Evolutionary conservation across 2,329 filamentous ascomycete species (phyloP).

Genomic region (Colletotrichum scovillei): DNA sequence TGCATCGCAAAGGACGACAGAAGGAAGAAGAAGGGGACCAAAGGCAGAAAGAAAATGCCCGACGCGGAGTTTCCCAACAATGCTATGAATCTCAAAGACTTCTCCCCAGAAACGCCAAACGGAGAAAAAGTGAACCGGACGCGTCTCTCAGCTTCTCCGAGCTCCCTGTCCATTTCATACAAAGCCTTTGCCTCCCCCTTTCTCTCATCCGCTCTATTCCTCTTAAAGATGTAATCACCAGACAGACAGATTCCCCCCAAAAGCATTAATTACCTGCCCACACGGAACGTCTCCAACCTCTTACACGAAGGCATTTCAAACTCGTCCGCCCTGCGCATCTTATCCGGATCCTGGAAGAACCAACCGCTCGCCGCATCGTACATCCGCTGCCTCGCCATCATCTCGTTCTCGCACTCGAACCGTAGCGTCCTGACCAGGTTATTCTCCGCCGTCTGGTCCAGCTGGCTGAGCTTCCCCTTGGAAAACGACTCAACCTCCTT

Average conservation of each 20-base stretch:
- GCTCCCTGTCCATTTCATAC: neutral
- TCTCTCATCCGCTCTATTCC: neutral
- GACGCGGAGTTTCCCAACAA: neutral
- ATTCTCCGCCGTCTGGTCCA: constrained; percentile 83
- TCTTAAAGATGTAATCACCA: too few species aligned
- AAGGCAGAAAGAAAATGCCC: neutral
- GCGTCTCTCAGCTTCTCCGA: neutral
- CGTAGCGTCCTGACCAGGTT: constrained; percentile 76
- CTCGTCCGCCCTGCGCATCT: constrained; percentile 76
- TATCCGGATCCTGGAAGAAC: constrained; percentile 84
- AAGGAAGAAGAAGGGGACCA: neutral
- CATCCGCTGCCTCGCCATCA: constrained; percentile 71
- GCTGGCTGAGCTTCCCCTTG: constrained; percentile 73
- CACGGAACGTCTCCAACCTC: constrained; percentile 58
- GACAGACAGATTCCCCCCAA: neutral
- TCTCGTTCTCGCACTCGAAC: constrained; percentile 80
- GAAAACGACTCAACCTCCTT: constrained; percentile 78
- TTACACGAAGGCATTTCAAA: constrained; percentile 65
- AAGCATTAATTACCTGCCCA: constrained; percentile 35
- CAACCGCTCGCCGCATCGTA: constrained; percentile 86
- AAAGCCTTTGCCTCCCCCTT: neutral
- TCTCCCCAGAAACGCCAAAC: constrained; percentile 6
- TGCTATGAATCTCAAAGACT: constrained; percentile 6
- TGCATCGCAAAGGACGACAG: neutral
- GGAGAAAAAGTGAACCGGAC: neutral